These are phyloP conservation scores for Plasmodium fragile DNA, from an alignment of 169 alveolate species.

Conservation along the genomic window DNA sequence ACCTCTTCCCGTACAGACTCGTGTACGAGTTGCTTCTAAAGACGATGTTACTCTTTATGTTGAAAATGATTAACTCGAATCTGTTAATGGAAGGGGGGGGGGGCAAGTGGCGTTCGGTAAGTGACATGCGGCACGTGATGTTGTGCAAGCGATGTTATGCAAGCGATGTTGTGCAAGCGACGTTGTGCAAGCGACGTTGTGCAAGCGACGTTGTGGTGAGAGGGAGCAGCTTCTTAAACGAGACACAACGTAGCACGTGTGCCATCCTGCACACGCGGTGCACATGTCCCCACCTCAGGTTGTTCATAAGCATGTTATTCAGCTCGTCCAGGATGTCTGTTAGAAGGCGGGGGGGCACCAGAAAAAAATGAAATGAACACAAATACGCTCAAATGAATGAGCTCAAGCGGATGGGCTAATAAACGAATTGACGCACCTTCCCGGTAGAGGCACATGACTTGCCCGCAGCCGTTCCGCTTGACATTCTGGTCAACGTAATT, in stretches of 20 bases:
- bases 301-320: constrained; percentile 48
- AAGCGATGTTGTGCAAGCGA: too few species aligned
- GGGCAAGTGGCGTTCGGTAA: too few species aligned
- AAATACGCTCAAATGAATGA: not conserved
- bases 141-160: too few species aligned
- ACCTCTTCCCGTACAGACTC: constrained; percentile 51
- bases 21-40: constrained; percentile 42
- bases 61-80: constrained; percentile 39
- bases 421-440: constrained; percentile 13
- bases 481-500: constrained; percentile 20
- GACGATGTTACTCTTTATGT: constrained; percentile 29
- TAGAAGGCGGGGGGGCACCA: not conserved
- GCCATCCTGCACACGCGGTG: not conserved
- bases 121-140: too few species aligned
- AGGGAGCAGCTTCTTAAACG: not conserved
- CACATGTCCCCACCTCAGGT: constrained; percentile 17
- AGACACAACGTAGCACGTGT: not conserved
- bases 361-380: not conserved
- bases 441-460: constrained; percentile 26
- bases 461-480: constrained; percentile 2
- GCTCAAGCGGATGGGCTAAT: not conserved
- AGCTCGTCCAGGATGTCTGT: constrained; percentile 57
- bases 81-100: not conserved
- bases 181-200: not conserved
- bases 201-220: not conserved